Percentiles rank a stretch among this genome's conserved stretches.
phyloP scores from a whole-genome alignment of 306 rosid genomes.

The Medicago lupulina region DNA sequence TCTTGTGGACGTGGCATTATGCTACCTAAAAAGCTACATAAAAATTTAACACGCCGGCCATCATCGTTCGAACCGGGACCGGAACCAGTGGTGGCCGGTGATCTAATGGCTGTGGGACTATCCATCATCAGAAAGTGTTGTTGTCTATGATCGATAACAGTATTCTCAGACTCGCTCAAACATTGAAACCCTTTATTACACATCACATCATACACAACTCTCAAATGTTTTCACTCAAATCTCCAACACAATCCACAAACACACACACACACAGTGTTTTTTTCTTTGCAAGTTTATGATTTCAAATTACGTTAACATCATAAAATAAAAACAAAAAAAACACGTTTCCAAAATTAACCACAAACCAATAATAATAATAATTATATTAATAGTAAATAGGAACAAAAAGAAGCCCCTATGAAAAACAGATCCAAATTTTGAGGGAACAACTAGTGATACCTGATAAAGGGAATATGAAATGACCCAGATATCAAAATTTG shows the following conservation, averaged over 20 bases:
- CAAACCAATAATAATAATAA: neutral
- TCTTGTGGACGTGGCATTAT: slow-evolving; percentile 99
- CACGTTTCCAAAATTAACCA: slow-evolving; percentile 33
- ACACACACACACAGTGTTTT: neutral
- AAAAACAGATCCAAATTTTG: slow-evolving; percentile 43
- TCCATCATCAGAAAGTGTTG: slow-evolving; percentile 72
- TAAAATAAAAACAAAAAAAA: slow-evolving; percentile 1
- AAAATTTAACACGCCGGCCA: slow-evolving; percentile 76
- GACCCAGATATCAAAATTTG: slow-evolving; percentile 32
- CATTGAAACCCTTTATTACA: slow-evolving; percentile 68
- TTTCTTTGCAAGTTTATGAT: slow-evolving; percentile 32
- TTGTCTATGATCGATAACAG: slow-evolving; percentile 50
- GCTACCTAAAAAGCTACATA: slow-evolving; percentile 88
- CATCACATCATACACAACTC: slow-evolving; percentile 50
- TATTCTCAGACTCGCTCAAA: slow-evolving; percentile 54
- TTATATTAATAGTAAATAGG: neutral
- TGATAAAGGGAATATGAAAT: slow-evolving; percentile 29
- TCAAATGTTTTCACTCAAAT: slow-evolving; percentile 39
- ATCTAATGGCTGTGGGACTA: slow-evolving; percentile 61
- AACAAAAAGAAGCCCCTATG: neutral
- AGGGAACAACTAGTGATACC: slow-evolving; percentile 44
- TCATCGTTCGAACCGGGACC: slow-evolving; percentile 60
- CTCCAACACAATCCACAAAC: slow-evolving; percentile 12
- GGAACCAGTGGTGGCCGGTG: slow-evolving; percentile 52
- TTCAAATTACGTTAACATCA: slow-evolving; percentile 35